Conservation (phyloP, 371 early-diverging fungal genomes). For the Circinella umbellata region DNA sequence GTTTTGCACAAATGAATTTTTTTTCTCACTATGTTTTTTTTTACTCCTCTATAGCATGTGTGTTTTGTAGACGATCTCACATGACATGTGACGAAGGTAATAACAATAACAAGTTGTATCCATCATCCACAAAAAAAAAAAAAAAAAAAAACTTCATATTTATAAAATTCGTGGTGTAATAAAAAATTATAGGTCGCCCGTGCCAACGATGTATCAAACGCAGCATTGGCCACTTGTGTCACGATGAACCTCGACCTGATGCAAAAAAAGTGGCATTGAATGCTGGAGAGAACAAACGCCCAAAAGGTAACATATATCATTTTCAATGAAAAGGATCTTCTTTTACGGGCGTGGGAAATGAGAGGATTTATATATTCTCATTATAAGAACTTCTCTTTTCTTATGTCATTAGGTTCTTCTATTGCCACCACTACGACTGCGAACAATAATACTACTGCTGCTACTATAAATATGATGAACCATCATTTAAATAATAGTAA, state of each 20-base stretch:
- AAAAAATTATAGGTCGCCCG: slow-evolving; percentile 64
- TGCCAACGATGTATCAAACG: slow-evolving; percentile 92
- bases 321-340: neutral
- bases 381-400: neutral
- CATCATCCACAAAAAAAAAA: neutral
- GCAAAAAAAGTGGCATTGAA: slow-evolving; percentile 10
- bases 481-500: neutral
- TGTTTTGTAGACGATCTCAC: slow-evolving; percentile 80
- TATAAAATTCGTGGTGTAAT: neutral
- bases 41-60: slow-evolving; percentile 57
- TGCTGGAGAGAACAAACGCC: slow-evolving; percentile 8
- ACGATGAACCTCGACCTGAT: slow-evolving; percentile 52
- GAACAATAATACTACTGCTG: too few species aligned
- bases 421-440: too few species aligned
- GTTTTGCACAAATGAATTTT: neutral
- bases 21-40: neutral
- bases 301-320: neutral
- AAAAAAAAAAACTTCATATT: neutral
- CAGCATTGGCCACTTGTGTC: slow-evolving; percentile 87
- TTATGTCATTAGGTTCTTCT: too few species aligned
- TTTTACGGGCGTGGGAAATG: slow-evolving; percentile 5
- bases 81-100: slow-evolving; percentile 81
- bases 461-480: neutral
- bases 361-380: too few species aligned
- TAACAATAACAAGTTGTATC: neutral